Base-by-base conservation (phyloP, 495 filamentous ascomycete genomes). In the Podospora pseudoanserina region DNA sequence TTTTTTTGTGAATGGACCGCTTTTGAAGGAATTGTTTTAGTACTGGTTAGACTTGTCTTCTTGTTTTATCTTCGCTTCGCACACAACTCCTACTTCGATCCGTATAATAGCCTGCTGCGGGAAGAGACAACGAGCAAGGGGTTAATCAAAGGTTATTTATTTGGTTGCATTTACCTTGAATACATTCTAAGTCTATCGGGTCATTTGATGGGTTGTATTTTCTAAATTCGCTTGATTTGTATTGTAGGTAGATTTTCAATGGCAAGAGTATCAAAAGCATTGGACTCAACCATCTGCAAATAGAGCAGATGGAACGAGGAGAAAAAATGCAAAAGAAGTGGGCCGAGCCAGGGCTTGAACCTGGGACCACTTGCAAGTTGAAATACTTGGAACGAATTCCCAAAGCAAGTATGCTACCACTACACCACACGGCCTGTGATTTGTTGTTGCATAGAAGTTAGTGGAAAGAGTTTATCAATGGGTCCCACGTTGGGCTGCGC, bases 381-480 rank as follows among this genome's bases (percentile, higher is more conserved):
- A 49, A 49, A 18, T 18, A 65, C 5, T 23, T n/a, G 57, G 57
- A 65, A 19, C 26, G 27, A 56, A 53, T 62, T 4, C 44, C 63
- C 39, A 49, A 49, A 49, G 39, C 39, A 49, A 49, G 39, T 49
- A 49, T 49, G 39, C 39, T 49, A 49, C 39, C 34, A n/a, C 49
- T 65, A 67, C 23, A 54, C 23, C 16, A 57, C 62, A 49, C 39
- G 39, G 39, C 39, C 39, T 49, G 39, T 49, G 39, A 49, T 49
- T 49, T 49, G 39, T 49, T 49, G 13, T 18, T 49, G 39, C 0
- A 13, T 9, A 18, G 0, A 11, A 11, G 39, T 49, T 49, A 11
- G 39, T 49, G 39, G 13, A 49, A 11, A 49, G 13, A 16, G 0
- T 9, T 49, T 49, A 49, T 49, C 6, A 49, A 11, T 49, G 39